Evolutionary conservation across 2,329 filamentous ascomycete genomes (phyloP).

Genomic region (Alternaria sp.): DNA sequence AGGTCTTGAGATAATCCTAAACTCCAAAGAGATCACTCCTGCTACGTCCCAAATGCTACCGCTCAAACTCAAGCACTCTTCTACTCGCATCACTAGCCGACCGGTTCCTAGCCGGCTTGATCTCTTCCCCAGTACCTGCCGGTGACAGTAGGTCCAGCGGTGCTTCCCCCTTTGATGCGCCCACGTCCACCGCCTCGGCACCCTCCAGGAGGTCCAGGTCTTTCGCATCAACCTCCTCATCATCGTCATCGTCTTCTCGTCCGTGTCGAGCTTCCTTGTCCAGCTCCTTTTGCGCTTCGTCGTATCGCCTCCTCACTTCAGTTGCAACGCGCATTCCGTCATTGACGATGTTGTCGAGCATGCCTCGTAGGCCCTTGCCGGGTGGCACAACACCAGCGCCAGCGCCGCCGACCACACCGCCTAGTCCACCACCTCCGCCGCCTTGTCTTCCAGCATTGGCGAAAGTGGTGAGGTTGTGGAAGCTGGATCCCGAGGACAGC

Average conservation of each 20-base stretch:
- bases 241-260: constrained; percentile 67
- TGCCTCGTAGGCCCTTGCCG: constrained; percentile 81
- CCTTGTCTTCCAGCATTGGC: constrained; percentile 66
- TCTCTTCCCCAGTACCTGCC: constrained; percentile 26
- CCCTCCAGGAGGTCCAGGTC: constrained; percentile 57
- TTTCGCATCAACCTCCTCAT: constrained; percentile 60
- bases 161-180: constrained; percentile 32
- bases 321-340: constrained; percentile 96
- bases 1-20: not conserved
- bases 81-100: constrained; percentile 45
- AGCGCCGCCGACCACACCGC: constrained; percentile 54
- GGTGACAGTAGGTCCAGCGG: constrained; percentile 24
- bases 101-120: constrained; percentile 37
- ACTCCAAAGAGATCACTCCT: constrained; percentile 3
- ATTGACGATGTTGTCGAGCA: constrained; percentile 95
- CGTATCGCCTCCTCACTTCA: constrained; percentile 90
- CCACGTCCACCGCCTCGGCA: constrained; percentile 56
- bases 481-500: constrained; percentile 58
- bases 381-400: constrained; percentile 64
- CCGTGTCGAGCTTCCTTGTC: constrained; percentile 73
- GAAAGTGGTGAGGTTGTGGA: constrained; percentile 83
- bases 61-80: constrained; percentile 48
- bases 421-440: constrained; percentile 47
- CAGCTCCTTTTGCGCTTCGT: constrained; percentile 90
- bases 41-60: constrained; percentile 20